These are phyloP conservation scores for Kappamyces sp. DNA, from an alignment of 192 early-diverging fungal genomes.

Conservation along the genomic window DNA sequence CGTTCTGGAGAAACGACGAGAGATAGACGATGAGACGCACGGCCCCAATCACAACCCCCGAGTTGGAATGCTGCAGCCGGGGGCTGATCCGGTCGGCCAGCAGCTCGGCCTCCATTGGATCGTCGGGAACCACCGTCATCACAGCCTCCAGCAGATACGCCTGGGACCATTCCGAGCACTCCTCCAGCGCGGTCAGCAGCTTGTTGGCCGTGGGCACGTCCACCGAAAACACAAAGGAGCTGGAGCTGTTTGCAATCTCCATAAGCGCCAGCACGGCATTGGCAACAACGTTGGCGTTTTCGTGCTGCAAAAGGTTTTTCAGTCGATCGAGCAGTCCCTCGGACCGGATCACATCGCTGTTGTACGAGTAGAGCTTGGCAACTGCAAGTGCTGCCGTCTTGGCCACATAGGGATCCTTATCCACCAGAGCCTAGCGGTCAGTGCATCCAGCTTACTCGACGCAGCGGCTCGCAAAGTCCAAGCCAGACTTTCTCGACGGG, in stretches of 20 bases:
- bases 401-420: slow-evolving; percentile 92
- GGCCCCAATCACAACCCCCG: slow-evolving; percentile 77
- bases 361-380: slow-evolving; percentile 88
- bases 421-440: slow-evolving; percentile 61
- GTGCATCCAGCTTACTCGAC: background rate
- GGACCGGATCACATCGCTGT: slow-evolving; percentile 73
- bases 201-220: slow-evolving; percentile 85
- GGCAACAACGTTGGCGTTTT: slow-evolving; percentile 91
- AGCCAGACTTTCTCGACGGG: slow-evolving; percentile 87
- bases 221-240: slow-evolving; percentile 76
- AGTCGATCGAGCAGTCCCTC: slow-evolving; percentile 89
- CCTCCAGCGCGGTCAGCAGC: slow-evolving; percentile 86
- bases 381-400: slow-evolving; percentile 95
- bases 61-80: slow-evolving; percentile 91
- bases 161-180: slow-evolving; percentile 97
- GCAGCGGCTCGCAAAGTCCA: slow-evolving; percentile 77
- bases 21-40: slow-evolving; percentile 89
- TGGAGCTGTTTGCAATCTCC: slow-evolving; percentile 88
- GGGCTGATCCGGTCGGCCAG: slow-evolving; percentile 84
- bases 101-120: slow-evolving; percentile 80
- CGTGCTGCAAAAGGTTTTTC: slow-evolving; percentile 75
- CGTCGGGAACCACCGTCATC: slow-evolving; percentile 85
- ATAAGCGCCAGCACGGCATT: slow-evolving; percentile 90
- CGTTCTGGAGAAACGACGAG: slow-evolving; percentile 86
- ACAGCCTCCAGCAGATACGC: slow-evolving; percentile 89